Evolutionary conservation across 2,329 filamentous ascomycete species (phyloP).

Genomic region (Byssoonygena ceratinophila): DNA sequence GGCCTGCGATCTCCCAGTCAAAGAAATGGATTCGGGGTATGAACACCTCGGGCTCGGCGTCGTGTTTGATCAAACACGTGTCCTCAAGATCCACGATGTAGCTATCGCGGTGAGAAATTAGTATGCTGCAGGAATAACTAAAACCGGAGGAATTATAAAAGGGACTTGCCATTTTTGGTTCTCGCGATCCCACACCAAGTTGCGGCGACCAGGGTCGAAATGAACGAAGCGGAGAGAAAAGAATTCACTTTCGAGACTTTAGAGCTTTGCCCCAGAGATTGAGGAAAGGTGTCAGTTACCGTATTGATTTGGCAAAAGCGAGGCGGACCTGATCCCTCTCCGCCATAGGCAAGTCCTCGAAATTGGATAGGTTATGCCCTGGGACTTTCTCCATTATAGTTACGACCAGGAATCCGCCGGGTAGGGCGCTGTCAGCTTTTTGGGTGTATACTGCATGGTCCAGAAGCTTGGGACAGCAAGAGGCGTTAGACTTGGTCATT

Average conservation of each 20-base stretch:
- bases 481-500: conserved; percentile 7
- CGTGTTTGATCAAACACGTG: background rate
- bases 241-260: conserved; percentile 11
- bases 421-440: conserved; percentile 7
- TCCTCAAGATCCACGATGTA: conserved; percentile 17
- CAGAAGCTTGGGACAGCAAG: conserved; percentile 11
- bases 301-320: conserved; percentile 16
- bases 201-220: conserved; percentile 21
- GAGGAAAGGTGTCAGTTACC: conserved; percentile 3
- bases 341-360: conserved; percentile 13
- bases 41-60: conserved; percentile 1
- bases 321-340: conserved; percentile 16
- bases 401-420: conserved; percentile 11
- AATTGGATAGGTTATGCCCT: conserved; percentile 15
- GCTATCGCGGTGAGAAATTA: background rate
- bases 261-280: background rate
- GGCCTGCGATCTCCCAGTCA: conserved; percentile 12
- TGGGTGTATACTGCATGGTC: background rate
- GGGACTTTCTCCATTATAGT: conserved; percentile 16
- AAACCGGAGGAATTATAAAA: too few relatives aligned
- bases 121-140: background rate
- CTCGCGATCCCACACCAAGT: conserved; percentile 14
- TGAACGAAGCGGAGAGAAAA: conserved; percentile 10
- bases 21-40: conserved; percentile 1
- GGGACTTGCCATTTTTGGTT: conserved; percentile 16